A percentile compares a stretch with the other conserved stretches of the same genome.
Conservation (phyloP, 2,329 filamentous ascomycete genomes). For the Penicillium sp. region DNA sequence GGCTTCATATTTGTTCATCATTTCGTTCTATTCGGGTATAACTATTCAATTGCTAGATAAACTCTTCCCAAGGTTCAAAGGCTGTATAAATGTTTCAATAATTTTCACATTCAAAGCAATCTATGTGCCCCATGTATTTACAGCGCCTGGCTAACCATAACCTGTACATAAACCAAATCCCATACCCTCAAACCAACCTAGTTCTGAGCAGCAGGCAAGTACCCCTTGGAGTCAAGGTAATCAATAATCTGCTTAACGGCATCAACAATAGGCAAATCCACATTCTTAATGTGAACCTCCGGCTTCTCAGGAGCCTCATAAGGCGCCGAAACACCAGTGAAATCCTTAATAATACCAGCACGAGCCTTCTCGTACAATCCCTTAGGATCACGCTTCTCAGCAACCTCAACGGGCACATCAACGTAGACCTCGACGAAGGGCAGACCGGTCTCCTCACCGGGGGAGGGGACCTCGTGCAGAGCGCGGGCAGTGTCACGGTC, state of each 20-base stretch:
- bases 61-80: background rate
- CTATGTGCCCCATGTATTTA: conserved; percentile 16
- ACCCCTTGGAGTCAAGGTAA: conserved; percentile 70
- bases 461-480: conserved; percentile 67
- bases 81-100: background rate
- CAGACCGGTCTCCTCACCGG: conserved; percentile 62
- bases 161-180: background rate
- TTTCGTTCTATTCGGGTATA: background rate
- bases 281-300: conserved; percentile 83
- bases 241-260: conserved; percentile 80
- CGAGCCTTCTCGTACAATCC: conserved; percentile 96
- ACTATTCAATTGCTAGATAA: background rate
- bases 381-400: conserved; percentile 95
- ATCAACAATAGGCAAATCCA: conserved; percentile 81
- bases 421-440: conserved; percentile 94
- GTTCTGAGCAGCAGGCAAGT: conserved; percentile 49
- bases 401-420: conserved; percentile 85
- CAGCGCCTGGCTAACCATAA: conserved; percentile 6
- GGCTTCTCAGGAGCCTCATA: conserved; percentile 86
- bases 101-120: conserved; percentile 12
- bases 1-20: background rate
- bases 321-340: conserved; percentile 91
- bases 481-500: conserved; percentile 80
- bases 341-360: conserved; percentile 91
- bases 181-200: conserved; percentile 15